phyloP scores from a whole-genome alignment of 805 yeast genomes.

The Spathaspora passalidarum region DNA sequence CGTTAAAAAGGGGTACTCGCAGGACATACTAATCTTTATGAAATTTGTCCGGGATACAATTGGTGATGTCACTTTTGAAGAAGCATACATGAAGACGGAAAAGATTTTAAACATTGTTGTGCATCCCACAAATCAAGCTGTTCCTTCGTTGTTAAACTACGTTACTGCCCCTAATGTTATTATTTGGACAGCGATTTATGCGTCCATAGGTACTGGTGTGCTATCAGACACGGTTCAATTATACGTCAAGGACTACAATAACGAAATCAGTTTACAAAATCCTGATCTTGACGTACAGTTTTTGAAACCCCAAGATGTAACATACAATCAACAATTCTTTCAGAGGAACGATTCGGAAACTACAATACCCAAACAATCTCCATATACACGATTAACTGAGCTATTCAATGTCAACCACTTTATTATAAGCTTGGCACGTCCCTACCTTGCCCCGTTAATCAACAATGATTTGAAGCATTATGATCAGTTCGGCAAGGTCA shows the following conservation, averaged over 20 bases:
- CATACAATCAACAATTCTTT: slow-evolving; percentile 45
- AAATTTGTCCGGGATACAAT: slow-evolving; percentile 72
- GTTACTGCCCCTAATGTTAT: slow-evolving; percentile 91
- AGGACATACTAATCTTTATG: slow-evolving; percentile 76
- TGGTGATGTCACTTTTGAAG: slow-evolving; percentile 89
- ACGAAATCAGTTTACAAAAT: slow-evolving; percentile 50
- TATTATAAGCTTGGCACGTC: slow-evolving; percentile 86
- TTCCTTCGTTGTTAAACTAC: slow-evolving; percentile 78
- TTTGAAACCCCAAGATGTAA: slow-evolving; percentile 44
- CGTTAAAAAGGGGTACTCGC: slow-evolving; percentile 76
- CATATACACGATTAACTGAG: slow-evolving; percentile 86
- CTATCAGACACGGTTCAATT: slow-evolving; percentile 52
- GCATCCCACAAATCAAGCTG: slow-evolving; percentile 69
- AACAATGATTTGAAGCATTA: slow-evolving; percentile 79
- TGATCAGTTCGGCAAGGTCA: slow-evolving; percentile 30
- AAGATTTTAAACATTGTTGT: slow-evolving; percentile 80
- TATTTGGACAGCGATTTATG: slow-evolving; percentile 85
- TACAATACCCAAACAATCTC: slow-evolving; percentile 36
- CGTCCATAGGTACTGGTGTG: slow-evolving; percentile 76
- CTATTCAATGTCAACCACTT: slow-evolving; percentile 93
- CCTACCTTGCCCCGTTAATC: slow-evolving; percentile 87
- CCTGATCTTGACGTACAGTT: slow-evolving; percentile 42
- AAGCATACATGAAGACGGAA: slow-evolving; percentile 78
- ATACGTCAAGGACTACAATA: slow-evolving; percentile 61
- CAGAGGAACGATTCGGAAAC: slow-evolving; percentile 14